Conservation (phyloP, 2,329 filamentous ascomycete species). For the Diaporthe capsici region DNA sequence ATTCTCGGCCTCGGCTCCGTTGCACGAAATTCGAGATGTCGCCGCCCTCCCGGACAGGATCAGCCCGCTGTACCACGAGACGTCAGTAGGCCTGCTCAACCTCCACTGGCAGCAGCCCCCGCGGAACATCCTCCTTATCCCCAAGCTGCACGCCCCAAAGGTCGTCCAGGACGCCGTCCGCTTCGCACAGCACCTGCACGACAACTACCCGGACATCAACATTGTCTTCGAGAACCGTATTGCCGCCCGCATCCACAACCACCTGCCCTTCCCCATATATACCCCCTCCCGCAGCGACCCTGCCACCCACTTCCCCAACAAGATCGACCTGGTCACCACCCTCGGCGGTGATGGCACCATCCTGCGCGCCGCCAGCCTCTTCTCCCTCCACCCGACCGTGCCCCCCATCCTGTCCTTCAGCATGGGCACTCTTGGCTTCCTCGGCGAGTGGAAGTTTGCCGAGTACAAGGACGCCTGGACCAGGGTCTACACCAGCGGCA, state of each 20-base stretch:
- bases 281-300: constrained; percentile 63
- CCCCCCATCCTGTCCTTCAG: constrained; percentile 95
- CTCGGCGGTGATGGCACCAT: constrained; percentile 96
- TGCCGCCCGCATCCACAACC: constrained; percentile 78
- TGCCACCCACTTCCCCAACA: constrained; percentile 73
- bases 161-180: constrained; percentile 67
- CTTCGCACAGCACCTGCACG: constrained; percentile 79
- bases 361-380: constrained; percentile 86
- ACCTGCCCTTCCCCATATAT: constrained; percentile 82
- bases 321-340: constrained; percentile 90
- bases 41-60: constrained; percentile 67
- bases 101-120: constrained; percentile 69
- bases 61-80: constrained; percentile 75
- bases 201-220: constrained; percentile 84
- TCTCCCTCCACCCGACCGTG: constrained; percentile 84
- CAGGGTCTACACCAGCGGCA: constrained; percentile 88
- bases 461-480: constrained; percentile 94
- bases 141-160: constrained; percentile 69
- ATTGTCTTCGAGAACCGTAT: constrained; percentile 86
- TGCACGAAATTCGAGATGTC: constrained; percentile 65
- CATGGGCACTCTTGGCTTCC: constrained; percentile 95
- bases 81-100: constrained; percentile 65
- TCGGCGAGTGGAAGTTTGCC: constrained; percentile 96
- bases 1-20: constrained; percentile 64
- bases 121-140: constrained; percentile 70